Evolutionary conservation across 2,329 filamentous ascomycete species (phyloP).

Genomic region (Curvularia hawaiiensis): DNA sequence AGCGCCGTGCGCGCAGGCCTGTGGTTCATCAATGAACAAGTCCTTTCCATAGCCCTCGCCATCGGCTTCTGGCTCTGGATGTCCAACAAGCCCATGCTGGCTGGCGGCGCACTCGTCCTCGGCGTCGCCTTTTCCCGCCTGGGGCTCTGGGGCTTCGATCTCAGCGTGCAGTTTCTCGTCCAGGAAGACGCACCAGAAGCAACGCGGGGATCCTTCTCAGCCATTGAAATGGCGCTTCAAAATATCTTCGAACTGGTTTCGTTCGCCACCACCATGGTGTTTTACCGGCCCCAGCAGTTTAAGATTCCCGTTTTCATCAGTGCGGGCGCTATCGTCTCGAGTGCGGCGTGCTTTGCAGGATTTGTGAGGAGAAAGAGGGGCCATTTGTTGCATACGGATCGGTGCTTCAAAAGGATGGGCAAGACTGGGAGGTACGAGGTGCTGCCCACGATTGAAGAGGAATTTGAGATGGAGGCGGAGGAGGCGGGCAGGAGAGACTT

Average conservation of each 20-base stretch:
- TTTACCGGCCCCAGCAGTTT: conserved; percentile 67
- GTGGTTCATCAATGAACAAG: conserved; percentile 73
- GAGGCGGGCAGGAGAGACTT: not conserved
- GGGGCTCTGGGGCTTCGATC: conserved; percentile 56
- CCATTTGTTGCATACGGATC: conserved; percentile 50
- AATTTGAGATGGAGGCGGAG: conserved; percentile 18
- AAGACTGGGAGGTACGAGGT: conserved; percentile 25
- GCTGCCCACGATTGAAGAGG: conserved; percentile 32
- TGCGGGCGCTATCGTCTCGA: conserved; percentile 56
- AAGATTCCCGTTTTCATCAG: conserved; percentile 66
- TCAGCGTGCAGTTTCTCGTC: conserved; percentile 53
- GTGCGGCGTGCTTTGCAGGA: conserved; percentile 58
- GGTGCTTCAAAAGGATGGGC: conserved; percentile 25
- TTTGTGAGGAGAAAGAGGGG: conserved; percentile 65
- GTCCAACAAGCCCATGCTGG: conserved; percentile 22
- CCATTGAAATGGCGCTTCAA: conserved; percentile 70
- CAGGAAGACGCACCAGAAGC: conserved; percentile 51
- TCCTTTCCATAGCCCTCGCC: conserved; percentile 57
- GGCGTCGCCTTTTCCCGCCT: conserved; percentile 50
- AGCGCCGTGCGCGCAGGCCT: conserved; percentile 66
- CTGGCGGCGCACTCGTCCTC: conserved; percentile 41
- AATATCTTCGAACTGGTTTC: conserved; percentile 73
- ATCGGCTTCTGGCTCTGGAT: conserved; percentile 34
- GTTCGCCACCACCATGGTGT: conserved; percentile 69
- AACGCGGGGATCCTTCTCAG: conserved; percentile 69